Percentiles rank a stretch among this genome's conserved stretches.
Evolutionary conservation across 441 rosid species (phyloP).

Genomic region (Viola pubescens): DNA sequence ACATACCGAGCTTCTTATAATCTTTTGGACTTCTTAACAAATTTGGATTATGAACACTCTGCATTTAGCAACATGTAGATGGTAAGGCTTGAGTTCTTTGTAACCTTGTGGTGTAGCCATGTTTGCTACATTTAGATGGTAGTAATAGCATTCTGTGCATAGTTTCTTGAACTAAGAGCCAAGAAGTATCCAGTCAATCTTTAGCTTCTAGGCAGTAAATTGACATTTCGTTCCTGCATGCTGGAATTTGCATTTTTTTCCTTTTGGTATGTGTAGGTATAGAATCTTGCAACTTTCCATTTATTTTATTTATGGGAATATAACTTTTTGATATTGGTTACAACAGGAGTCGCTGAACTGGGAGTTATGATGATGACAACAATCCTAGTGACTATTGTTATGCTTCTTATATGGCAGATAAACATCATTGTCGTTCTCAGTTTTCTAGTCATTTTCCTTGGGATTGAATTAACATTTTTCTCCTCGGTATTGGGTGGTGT

Average conservation of each 20-base stretch:
- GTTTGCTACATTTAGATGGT: too few species aligned
- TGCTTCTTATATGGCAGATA: conserved; percentile 99
- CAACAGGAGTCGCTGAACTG: conserved; percentile 86
- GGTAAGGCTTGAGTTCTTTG: too few species aligned
- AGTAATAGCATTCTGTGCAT: too few species aligned
- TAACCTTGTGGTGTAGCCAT: too few species aligned
- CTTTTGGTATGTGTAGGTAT: neutral
- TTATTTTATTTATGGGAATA: neutral
- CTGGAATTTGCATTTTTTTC: neutral
- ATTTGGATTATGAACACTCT: too few species aligned
- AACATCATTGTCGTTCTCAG: conserved; percentile 66
- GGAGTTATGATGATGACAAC: conserved; percentile 99
- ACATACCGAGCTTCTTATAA: too few species aligned
- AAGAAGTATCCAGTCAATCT: neutral
- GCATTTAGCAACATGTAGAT: too few species aligned
- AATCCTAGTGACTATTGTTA: conserved; percentile 73
- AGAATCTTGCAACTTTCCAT: neutral
- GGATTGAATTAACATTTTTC: conserved; percentile 70
- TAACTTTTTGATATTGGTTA: conserved; percentile 13
- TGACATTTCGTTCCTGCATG: too few species aligned
- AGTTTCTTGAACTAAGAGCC: too few species aligned
- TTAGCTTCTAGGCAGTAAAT: too few species aligned
- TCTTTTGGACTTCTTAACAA: too few species aligned
- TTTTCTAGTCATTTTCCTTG: conserved; percentile 62
- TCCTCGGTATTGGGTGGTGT: conserved; percentile 77